Evolutionary conservation across 1,139 yeast genomes (phyloP).

Genomic region (Candida neerlandica): DNA sequence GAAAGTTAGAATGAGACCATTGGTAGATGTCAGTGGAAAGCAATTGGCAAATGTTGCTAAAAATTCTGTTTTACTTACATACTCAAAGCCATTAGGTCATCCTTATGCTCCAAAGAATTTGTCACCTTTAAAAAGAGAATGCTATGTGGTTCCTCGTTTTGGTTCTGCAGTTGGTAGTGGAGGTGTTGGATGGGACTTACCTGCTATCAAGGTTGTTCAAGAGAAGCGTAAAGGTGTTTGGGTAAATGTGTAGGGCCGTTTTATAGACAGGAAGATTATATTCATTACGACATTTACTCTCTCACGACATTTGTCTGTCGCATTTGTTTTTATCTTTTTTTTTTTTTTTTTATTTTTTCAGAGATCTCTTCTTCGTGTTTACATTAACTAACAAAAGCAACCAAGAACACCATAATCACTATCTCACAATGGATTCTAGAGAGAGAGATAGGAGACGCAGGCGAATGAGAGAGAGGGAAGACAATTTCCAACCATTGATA

Average conservation of each 20-base stretch:
- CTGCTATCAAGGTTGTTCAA: slow-evolving; percentile 79
- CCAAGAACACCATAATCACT: not conserved
- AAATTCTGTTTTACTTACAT: slow-evolving; percentile 69
- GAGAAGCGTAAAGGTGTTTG: slow-evolving; percentile 63
- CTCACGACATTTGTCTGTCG: not conserved
- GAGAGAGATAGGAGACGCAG: slow-evolving; percentile 5
- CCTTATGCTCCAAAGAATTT: slow-evolving; percentile 81
- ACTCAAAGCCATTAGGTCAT: slow-evolving; percentile 89
- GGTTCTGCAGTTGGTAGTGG: slow-evolving; percentile 87
- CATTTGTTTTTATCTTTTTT: not conserved
- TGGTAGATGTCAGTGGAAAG: slow-evolving; percentile 74
- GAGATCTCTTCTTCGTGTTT: slow-evolving; percentile 5
- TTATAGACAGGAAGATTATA: not conserved
- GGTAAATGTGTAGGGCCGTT: slow-evolving; percentile 42
- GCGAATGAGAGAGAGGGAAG: slow-evolving; percentile 1
- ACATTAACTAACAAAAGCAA: not conserved
- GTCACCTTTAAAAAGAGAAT: slow-evolving; percentile 68
- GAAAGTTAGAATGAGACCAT: slow-evolving; percentile 70
- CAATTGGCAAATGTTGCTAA: slow-evolving; percentile 81
- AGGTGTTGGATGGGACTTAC: slow-evolving; percentile 90
- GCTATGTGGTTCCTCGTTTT: slow-evolving; percentile 88
- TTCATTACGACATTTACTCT: not conserved
- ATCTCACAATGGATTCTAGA: not conserved
- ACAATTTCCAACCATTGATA: slow-evolving; percentile 34
- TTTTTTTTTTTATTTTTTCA: not conserved